These are phyloP conservation scores for Nannizziopsis barbatae DNA, from an alignment of 2,329 filamentous ascomycete genomes.

Conservation along the genomic window DNA sequence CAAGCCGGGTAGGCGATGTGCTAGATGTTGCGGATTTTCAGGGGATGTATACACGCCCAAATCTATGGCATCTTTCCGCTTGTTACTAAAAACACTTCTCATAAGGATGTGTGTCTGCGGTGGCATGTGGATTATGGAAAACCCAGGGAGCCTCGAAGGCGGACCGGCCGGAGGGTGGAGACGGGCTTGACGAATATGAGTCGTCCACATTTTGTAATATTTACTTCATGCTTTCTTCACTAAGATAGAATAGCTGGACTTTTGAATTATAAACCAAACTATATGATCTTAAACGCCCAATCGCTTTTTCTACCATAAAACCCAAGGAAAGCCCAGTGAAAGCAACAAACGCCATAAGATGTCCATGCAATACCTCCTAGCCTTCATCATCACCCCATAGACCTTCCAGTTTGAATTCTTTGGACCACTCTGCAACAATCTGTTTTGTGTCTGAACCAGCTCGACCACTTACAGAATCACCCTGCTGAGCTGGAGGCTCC, in stretches of 20 bases:
- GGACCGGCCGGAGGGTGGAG: neutral
- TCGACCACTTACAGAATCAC: conserved; percentile 28
- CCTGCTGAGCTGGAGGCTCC: conserved; percentile 58
- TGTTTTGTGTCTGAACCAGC: conserved; percentile 57
- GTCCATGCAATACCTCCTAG: conserved; percentile 6
- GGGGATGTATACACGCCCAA: conserved; percentile 44
- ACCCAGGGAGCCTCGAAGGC: neutral
- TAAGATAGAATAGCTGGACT: no score
- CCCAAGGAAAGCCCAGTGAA: no score
- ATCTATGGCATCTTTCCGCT: conserved; percentile 26
- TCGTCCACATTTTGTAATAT: no score
- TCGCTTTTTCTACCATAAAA: no score
- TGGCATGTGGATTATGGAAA: conserved; percentile 32
- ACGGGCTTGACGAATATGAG: neutral
- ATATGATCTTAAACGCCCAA: no score
- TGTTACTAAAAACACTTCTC: conserved; percentile 30
- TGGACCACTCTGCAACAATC: conserved; percentile 85
- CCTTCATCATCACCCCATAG: conserved; percentile 62
- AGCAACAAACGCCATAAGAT: no score
- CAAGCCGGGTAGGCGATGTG: conserved; percentile 40
- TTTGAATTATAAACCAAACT: no score
- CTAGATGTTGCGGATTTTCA: conserved; percentile 55
- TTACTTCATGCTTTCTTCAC: no score
- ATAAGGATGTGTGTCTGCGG: conserved; percentile 33
- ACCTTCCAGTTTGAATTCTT: conserved; percentile 90